Conservation (phyloP, 83 land plant species). For the Picea abies region DNA sequence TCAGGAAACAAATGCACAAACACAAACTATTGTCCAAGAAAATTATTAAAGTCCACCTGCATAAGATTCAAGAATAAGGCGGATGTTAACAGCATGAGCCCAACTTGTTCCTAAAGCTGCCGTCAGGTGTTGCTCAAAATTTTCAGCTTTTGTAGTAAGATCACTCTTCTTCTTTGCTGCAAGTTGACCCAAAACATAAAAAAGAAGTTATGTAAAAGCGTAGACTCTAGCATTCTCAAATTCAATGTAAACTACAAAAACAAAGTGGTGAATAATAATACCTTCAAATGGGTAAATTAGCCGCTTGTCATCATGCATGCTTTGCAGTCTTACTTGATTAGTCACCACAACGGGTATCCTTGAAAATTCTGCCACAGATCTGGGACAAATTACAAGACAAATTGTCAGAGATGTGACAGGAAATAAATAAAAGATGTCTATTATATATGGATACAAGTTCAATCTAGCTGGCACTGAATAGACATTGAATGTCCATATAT, state of each 20-base stretch:
- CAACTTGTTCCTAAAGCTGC: conserved; percentile 69
- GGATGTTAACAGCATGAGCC: conserved; percentile 74
- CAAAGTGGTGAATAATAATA: conserved; percentile 1
- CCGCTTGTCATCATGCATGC: conserved; percentile 21
- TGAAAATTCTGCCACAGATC: conserved; percentile 65
- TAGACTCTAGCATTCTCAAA: background rate
- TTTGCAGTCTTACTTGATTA: conserved; percentile 60
- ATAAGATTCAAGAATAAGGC: conserved; percentile 62
- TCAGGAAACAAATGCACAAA: conserved; percentile 10
- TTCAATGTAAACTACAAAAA: background rate
- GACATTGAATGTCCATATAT: background rate
- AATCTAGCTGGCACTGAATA: background rate
- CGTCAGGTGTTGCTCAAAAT: conserved; percentile 37
- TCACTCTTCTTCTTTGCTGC: conserved; percentile 27
- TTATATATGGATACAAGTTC: background rate
- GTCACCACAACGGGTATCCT: conserved; percentile 68
- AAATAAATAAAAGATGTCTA: background rate
- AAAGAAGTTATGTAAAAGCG: background rate
- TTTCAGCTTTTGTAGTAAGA: background rate
- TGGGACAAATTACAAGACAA: conserved; percentile 13
- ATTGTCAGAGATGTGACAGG: background rate
- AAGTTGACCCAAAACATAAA: conserved; percentile 11
- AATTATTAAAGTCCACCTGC: conserved; percentile 29
- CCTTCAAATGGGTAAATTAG: conserved; percentile 53
- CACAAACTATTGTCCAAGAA: background rate